Base-by-base conservation (phyloP, 306 rosid species). In the Acacia acuminata region DNA sequence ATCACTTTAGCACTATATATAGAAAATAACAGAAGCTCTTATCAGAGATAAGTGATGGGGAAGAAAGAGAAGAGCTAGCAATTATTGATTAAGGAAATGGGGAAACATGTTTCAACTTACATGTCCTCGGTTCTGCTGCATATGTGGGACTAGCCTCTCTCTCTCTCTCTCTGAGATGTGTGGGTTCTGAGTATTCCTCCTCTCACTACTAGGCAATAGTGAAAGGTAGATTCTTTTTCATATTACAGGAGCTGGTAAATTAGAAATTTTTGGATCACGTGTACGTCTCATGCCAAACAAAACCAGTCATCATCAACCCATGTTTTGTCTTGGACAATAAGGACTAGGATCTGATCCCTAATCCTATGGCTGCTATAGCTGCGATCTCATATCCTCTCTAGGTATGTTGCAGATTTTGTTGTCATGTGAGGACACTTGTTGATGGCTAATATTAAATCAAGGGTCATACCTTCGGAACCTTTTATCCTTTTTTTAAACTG, bases 241-340 rank as follows among this genome's bases (percentile, higher is more conserved):
- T 50, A 22, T 80, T 77, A 84, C 79, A 71, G n/a, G 75, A 51
- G 81, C 80, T 83, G 82, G 86, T 87, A 42, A 84, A 73, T 44
- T 61, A 22, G 77, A 44, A 82, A 60, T 77, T 53, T 77, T 61
- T 79, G 82, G 72, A 55, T 89, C 90, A 87, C 90, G 89, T 82
- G 89, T 66, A 73, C 86, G 90, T 92, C 87, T 73, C 87, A 79
- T 81, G 82, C 84, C 88, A 90, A 89, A 89, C 89, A 84, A 86
- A 92, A 88, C 86, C 92, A 77, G 75, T 70, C 85, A 88, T 85
- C 84, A 85, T 85, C 88, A 72, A 70, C 78, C 77, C 84, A 72
- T 92, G 87, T 83, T 86, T 89, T 90, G 97, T 94, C 93, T 75
- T 90, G 87, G 84, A 68, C 90, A 85, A 80, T 88, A 76, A 71